Conservation (phyloP, 2,329 filamentous ascomycete species). For the Fusarium nodosum region DNA sequence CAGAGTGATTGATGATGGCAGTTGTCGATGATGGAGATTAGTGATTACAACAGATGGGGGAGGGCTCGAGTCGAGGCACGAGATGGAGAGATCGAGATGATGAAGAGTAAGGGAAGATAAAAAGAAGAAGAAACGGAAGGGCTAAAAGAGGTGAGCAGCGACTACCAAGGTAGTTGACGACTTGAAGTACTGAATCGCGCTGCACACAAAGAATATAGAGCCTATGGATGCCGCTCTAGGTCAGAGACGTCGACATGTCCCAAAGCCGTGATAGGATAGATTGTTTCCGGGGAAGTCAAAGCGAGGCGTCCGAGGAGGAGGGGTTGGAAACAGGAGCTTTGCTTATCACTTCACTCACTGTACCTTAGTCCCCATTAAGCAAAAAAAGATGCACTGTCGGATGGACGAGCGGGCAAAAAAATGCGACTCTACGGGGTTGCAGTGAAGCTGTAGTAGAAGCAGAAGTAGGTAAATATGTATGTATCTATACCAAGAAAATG, state of each 20-base stretch:
- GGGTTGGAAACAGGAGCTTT: constrained; percentile 17
- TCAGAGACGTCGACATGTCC: constrained; percentile 20
- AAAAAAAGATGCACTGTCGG: constrained; percentile 12
- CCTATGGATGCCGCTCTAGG: constrained; percentile 22
- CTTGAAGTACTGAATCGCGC: constrained; percentile 23
- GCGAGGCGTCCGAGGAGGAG: constrained; percentile 27
- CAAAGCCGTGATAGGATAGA: constrained; percentile 31
- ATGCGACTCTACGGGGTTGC: constrained; percentile 28
- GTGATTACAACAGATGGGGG: background rate
- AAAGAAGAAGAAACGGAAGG: constrained; percentile 3
- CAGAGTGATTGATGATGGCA: constrained; percentile 16
- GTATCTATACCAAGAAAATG: constrained; percentile 5
- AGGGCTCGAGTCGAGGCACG: background rate
- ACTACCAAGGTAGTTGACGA: constrained; percentile 14
- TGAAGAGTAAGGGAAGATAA: constrained; percentile 1
- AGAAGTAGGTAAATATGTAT: constrained; percentile 4
- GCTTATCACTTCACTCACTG: constrained; percentile 1
- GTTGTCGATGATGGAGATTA: constrained; percentile 19
- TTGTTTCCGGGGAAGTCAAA: constrained; percentile 30
- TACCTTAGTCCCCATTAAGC: background rate
- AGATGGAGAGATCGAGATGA: background rate
- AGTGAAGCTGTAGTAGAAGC: constrained; percentile 9
- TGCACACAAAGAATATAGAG: constrained; percentile 4
- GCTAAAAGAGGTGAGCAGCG: constrained; percentile 15
- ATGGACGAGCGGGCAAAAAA: background rate